Conservation (phyloP, 495 filamentous ascomycete genomes). For the Penicillium argentinense region DNA sequence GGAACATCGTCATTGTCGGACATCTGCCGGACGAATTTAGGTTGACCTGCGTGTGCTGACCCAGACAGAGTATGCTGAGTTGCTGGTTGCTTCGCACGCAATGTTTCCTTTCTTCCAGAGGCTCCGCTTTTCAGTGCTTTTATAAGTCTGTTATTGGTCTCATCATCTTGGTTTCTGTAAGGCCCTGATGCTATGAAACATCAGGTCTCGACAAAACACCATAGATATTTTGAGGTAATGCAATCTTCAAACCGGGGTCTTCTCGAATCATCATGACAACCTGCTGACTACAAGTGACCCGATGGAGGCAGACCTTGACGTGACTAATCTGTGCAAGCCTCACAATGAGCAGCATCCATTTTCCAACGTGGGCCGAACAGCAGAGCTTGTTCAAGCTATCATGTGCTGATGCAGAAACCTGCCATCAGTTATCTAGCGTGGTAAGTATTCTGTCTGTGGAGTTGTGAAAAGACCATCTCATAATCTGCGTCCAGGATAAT, state of each 20-base stretch:
- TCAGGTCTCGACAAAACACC: background rate
- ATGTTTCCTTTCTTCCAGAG: conserved; percentile 10
- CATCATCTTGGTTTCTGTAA: conserved; percentile 1
- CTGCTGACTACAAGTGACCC: background rate
- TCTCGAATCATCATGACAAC: background rate
- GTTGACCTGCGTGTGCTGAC: conserved; percentile 8
- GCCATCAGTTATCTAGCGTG: conserved; percentile 26
- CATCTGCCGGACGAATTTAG: conserved; percentile 7
- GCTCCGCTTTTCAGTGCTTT: conserved; percentile 7
- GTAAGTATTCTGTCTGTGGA: conserved; percentile 13
- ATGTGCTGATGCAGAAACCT: conserved; percentile 30
- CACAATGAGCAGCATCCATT: conserved; percentile 29
- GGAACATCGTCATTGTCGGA: conserved; percentile 5
- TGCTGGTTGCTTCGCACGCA: conserved; percentile 4
- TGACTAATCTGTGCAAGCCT: background rate
- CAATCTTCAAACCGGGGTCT: background rate
- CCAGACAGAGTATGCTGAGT: conserved; percentile 2
- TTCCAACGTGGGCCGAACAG: conserved; percentile 32
- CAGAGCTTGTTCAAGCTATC: conserved; percentile 32
- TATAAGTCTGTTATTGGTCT: too few relatives aligned
- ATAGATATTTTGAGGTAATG: background rate
- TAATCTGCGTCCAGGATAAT: conserved; percentile 20
- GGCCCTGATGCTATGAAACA: background rate
- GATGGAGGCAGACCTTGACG: too few relatives aligned
- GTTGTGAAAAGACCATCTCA: conserved; percentile 7